Base-by-base conservation (phyloP, 345 rosid genomes). In the Linum usitatissimum region DNA sequence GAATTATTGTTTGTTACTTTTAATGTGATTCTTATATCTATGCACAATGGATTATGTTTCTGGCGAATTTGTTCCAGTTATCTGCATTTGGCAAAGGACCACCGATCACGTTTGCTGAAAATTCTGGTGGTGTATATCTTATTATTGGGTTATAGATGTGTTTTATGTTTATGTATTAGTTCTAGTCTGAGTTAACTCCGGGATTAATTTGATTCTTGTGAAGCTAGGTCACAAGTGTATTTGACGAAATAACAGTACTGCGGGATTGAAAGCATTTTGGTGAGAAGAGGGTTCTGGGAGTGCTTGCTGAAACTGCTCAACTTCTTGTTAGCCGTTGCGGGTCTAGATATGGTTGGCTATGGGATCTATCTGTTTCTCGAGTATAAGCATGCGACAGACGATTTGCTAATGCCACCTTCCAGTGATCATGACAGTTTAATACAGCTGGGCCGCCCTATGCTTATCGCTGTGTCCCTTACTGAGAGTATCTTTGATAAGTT, bases 351-450 rank as follows among this genome's bases (percentile, higher is more conserved):
- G 86, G 78, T 87, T 71, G 96, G 99, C 18, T 93, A 84, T 73
- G 99, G 99, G 62, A 87, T 93, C 70, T 93, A 93, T 82, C 83
- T 93, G 81, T 87, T 90, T 57, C 87, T 93, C 30, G 80, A 80
- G 79, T 93, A 83, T 68, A 72, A 75, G 75, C 75, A 68, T 36
- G 82, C 81, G 0, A 67, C 80, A 7, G 81, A 68, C 20, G 62
- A 58, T 65, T 55, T 65, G 2, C 9, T 68, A 57, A 62, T 76
- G 55, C 63, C 63, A 12, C 72, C 86, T 36, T 53, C 38, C 7
- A 70, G 64, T 59, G 74, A 65, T 18, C 75, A 75, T 61, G 61
- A 66, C 21, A 63, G 61, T 64, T 66, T 77, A 66, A n/a, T 79
- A 10, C 85, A 83, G 61, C 81, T 87, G 1, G 96, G 96, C 8